These are phyloP conservation scores for Lenzites betulinus DNA, from an alignment of 768 basidiomycete genomes.

Conservation along the genomic window DNA sequence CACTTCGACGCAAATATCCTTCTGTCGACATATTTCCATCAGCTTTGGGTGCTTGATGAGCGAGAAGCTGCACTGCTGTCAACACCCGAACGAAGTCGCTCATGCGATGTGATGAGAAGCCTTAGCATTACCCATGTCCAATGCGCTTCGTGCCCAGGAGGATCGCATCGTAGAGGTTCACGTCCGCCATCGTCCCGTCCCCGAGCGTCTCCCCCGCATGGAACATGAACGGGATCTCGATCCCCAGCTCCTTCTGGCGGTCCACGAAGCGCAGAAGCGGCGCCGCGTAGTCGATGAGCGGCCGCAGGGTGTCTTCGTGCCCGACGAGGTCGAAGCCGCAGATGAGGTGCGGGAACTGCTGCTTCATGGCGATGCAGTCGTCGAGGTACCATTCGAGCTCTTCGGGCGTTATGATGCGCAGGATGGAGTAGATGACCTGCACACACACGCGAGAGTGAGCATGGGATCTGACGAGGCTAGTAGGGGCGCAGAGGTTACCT, in stretches of 20 bases:
- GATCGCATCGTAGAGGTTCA: constrained; percentile 78
- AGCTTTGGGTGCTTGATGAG: constrained; percentile 73
- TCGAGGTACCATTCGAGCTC: constrained; percentile 66
- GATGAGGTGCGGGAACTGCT: constrained; percentile 71
- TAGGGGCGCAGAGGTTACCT: constrained; percentile 40
- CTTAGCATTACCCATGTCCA: constrained; percentile 72
- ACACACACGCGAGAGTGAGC: neutral
- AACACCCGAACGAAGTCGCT: neutral
- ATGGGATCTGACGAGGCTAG: neutral
- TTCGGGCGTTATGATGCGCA: constrained; percentile 55
- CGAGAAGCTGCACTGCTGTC: constrained; percentile 51
- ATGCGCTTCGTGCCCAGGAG: constrained; percentile 79
- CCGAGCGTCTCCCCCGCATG: constrained; percentile 82
- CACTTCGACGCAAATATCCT: constrained; percentile 67
- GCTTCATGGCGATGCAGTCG: constrained; percentile 72
- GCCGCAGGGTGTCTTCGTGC: constrained; percentile 59
- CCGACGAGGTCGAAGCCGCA: constrained; percentile 83
- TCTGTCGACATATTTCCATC: constrained; percentile 63
- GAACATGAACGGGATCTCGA: constrained; percentile 75
- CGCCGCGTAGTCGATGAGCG: constrained; percentile 62
- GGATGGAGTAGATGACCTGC: constrained; percentile 56
- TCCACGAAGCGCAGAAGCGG: constrained; percentile 60
- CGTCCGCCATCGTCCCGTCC: constrained; percentile 68
- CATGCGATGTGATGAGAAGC: too few relatives aligned
- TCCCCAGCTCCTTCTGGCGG: constrained; percentile 52